phyloP scores from a whole-genome alignment of 495 filamentous ascomycete species.

The Thermothielavioides terrestris region DNA sequence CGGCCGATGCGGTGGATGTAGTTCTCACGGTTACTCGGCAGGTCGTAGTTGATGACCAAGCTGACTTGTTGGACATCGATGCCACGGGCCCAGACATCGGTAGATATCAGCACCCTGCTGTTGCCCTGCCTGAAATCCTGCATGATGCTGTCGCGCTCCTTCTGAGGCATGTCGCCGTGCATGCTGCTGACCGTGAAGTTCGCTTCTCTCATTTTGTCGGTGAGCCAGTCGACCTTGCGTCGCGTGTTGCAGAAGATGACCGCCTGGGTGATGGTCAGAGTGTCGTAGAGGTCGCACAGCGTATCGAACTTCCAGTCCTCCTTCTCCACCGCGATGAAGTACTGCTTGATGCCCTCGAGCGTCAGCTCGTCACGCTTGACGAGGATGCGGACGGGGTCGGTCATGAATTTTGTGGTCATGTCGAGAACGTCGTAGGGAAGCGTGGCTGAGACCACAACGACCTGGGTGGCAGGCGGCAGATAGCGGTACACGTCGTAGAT shows the following conservation, averaged over 20 bases:
- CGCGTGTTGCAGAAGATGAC: constrained; percentile 99
- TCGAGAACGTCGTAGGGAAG: constrained; percentile 98
- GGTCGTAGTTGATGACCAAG: constrained; percentile 99
- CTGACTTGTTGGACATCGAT: constrained; percentile 99
- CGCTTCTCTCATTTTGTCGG: constrained; percentile 93
- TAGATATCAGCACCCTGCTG: constrained; percentile 95
- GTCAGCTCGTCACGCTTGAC: constrained; percentile 99
- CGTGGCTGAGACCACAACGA: constrained; percentile 92
- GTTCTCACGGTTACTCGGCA: constrained; percentile 98
- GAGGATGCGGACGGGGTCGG: constrained; percentile 94
- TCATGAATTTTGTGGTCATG: constrained; percentile 99
- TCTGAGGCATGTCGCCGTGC: constrained; percentile 99
- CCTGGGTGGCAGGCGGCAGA: constrained; percentile 93
- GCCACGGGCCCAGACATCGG: constrained; percentile 93
- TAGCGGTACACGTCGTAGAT: constrained; percentile 99
- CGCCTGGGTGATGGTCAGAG: constrained; percentile 96
- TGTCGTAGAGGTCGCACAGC: constrained; percentile 97
- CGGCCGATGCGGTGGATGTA: constrained; percentile 99
- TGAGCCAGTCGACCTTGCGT: constrained; percentile 99
- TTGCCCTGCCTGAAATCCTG: constrained; percentile 98
- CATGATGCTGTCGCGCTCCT: constrained; percentile 97
- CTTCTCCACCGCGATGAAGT: constrained; percentile 99
- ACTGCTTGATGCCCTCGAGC: constrained; percentile 98
- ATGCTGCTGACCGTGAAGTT: constrained; percentile 99
- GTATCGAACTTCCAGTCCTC: constrained; percentile 99